These are phyloP conservation scores for Spironucleus salmonicida DNA, from an alignment of 208 protist genomes.

Conservation along the genomic window DNA sequence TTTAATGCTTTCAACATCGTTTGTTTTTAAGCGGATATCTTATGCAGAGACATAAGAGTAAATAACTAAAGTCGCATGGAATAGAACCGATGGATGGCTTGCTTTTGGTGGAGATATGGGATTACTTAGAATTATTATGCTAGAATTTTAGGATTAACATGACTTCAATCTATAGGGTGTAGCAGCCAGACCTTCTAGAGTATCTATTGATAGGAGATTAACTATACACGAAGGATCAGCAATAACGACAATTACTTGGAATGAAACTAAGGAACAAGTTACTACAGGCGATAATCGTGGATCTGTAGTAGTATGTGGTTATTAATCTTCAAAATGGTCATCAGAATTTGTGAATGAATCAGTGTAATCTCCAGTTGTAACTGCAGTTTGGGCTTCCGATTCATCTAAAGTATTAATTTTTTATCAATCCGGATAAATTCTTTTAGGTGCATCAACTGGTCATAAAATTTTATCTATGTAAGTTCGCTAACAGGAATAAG, in stretches of 20 bases:
- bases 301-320: not conserved
- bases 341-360: conserved; percentile 6
- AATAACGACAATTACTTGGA: conserved; percentile 12
- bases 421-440: not conserved
- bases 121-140: not conserved
- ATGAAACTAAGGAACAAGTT: conserved; percentile 11
- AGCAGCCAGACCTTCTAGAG: not conserved
- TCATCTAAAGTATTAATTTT: not conserved
- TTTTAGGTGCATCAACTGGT: conserved; percentile 6
- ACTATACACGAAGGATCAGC: not conserved
- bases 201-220: conserved; percentile 12
- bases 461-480: conserved; percentile 18
- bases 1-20: conserved; percentile 16
- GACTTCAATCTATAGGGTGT: not conserved
- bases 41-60: not conserved
- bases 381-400: conserved; percentile 7
- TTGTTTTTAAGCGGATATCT: not conserved
- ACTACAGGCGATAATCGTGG: conserved; percentile 17
- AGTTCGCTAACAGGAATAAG: not conserved
- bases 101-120: not conserved
- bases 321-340: not conserved
- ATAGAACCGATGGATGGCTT: conserved; percentile 1
- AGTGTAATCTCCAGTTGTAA: not conserved
- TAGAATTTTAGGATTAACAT: not conserved
- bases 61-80: conserved; percentile 12